Conservation (phyloP, 306 rosid genomes). For the Astragalus membranaceus region DNA sequence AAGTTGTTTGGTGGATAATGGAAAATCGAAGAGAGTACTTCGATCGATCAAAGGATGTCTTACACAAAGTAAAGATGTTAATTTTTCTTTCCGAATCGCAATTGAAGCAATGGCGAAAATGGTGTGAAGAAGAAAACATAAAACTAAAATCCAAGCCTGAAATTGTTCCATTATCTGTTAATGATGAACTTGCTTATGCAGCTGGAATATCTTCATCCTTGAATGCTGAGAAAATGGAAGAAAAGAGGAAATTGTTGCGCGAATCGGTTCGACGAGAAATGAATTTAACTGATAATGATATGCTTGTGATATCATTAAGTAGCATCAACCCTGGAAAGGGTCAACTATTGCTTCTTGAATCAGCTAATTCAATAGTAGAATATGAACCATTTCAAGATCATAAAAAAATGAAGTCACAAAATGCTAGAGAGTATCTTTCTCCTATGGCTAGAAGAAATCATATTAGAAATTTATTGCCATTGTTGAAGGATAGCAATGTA, state of each 20-base stretch:
- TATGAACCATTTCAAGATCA: constrained; percentile 25
- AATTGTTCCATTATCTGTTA: constrained; percentile 70
- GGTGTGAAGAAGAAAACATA: constrained; percentile 75
- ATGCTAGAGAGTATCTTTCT: constrained; percentile 16
- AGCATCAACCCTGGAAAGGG: constrained; percentile 94
- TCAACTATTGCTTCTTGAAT: constrained; percentile 71
- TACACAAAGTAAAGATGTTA: constrained; percentile 61
- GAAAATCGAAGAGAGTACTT: constrained; percentile 87
- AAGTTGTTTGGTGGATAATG: constrained; percentile 97
- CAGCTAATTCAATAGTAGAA: constrained; percentile 43
- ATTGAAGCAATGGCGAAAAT: constrained; percentile 70
- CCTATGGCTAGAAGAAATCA: constrained; percentile 36
- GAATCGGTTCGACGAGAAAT: constrained; percentile 66
- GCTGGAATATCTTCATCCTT: constrained; percentile 64
- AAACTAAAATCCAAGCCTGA: constrained; percentile 57
- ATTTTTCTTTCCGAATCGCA: constrained; percentile 70
- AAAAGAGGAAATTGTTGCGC: constrained; percentile 54
- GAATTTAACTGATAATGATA: constrained; percentile 60
- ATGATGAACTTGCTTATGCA: constrained; percentile 73
- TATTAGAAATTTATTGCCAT: constrained; percentile 43
- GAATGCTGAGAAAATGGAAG: constrained; percentile 48
- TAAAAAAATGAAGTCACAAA: constrained; percentile 22
- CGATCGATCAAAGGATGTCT: constrained; percentile 62
- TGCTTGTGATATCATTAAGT: constrained; percentile 77
- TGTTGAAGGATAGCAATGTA: constrained; percentile 18